A percentile compares a stretch with the other conserved stretches of the same genome.
Evolutionary conservation across 2,329 filamentous ascomycete species (phyloP).

Genomic region (Colletotrichum siamense): DNA sequence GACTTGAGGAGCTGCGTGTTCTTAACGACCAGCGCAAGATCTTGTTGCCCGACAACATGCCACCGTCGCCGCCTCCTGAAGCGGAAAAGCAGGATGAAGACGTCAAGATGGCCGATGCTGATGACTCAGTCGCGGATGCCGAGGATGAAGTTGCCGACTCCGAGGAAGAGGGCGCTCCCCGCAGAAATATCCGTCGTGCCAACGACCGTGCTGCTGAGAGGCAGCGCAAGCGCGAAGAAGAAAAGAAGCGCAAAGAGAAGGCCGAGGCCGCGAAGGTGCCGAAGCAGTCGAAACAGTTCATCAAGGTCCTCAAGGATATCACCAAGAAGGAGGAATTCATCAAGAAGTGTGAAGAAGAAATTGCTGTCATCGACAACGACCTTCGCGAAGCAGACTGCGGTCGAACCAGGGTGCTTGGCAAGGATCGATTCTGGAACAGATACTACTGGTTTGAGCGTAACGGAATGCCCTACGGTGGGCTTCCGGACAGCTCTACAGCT

Average conservation of each 20-base stretch:
- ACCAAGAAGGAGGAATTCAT: constrained; percentile 84
- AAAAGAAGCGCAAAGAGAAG: constrained; percentile 63
- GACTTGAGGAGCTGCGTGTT: constrained; percentile 72
- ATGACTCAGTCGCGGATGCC: constrained; percentile 65
- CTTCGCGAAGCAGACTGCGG: constrained; percentile 93
- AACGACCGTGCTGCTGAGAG: constrained; percentile 74
- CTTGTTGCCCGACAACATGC: constrained; percentile 74
- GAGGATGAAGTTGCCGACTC: constrained; percentile 69
- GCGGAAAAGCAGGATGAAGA: constrained; percentile 57
- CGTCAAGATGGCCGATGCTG: constrained; percentile 65
- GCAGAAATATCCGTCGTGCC: constrained; percentile 62
- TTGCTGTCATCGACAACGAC: constrained; percentile 86
- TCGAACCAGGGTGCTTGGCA: constrained; percentile 85
- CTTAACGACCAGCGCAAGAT: constrained; percentile 78
- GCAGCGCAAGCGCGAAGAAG: constrained; percentile 78
- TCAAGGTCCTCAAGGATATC: constrained; percentile 87
- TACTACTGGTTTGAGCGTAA: constrained; percentile 99
- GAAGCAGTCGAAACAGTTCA: constrained; percentile 86
- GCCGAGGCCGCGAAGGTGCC: constrained; percentile 69
- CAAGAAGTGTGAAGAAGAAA: constrained; percentile 82
- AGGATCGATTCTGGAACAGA: constrained; percentile 96
- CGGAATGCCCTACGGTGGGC: constrained; percentile 92
- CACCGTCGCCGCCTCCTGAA: constrained; percentile 64
- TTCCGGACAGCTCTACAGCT: constrained; percentile 88
- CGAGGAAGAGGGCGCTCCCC: constrained; percentile 68